Conservation (phyloP, 2,329 filamentous ascomycete genomes). For the Apiospora aurea region DNA sequence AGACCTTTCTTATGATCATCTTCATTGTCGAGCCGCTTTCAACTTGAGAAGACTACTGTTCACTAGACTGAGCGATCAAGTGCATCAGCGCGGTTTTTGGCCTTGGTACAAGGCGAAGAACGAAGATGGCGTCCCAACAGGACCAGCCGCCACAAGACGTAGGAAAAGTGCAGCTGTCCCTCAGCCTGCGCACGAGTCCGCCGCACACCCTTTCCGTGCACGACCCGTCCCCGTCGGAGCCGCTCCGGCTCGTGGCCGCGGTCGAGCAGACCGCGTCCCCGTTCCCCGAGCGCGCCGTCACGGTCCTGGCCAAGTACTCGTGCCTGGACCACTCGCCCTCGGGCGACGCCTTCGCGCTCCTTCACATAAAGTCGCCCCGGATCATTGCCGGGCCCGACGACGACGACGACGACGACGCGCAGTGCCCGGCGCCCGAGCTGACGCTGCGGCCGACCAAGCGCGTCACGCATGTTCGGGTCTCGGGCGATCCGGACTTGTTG, state of each 20-base stretch:
- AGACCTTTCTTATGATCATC: not conserved
- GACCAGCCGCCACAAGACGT: not conserved
- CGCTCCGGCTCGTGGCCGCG: conserved; percentile 4
- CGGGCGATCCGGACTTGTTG: conserved; percentile 21
- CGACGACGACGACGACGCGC: not conserved
- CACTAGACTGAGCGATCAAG: not conserved
- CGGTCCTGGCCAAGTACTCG: conserved; percentile 24
- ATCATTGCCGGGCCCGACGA: too few relatives aligned
- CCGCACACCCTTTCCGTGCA: conserved; percentile 6
- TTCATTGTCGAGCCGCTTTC: not conserved
- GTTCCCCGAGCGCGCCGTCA: conserved; percentile 23
- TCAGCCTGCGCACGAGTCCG: not conserved
- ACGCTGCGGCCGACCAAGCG: not conserved
- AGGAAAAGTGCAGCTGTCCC: not conserved
- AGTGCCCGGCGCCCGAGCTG: conserved; percentile 1
- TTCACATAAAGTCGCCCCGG: conserved; percentile 11
- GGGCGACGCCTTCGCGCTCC: conserved; percentile 21
- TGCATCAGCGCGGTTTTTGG: not conserved
- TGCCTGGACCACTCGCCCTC: conserved; percentile 22
- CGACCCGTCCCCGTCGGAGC: not conserved
- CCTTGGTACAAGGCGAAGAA: not conserved
- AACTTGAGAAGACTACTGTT: not conserved
- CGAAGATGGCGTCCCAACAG: not conserved
- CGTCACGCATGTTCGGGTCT: not conserved
- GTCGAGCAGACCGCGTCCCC: conserved; percentile 19